Conservation (phyloP, 768 basidiomycete genomes). For the Boletus pseudo-olivaceus region DNA sequence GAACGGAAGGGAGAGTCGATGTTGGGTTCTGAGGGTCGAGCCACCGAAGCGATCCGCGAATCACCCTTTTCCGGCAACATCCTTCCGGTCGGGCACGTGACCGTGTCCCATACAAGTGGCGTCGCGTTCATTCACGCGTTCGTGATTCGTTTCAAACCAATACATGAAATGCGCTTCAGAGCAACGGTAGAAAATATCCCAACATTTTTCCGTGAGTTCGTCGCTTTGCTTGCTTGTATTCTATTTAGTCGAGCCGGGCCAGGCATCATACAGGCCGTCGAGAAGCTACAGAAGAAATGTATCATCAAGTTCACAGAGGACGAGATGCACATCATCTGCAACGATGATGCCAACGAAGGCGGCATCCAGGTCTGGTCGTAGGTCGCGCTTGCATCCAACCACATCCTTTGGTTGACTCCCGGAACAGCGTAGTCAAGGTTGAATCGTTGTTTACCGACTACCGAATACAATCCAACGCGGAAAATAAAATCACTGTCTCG, state of each 20-base stretch:
- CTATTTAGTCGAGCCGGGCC: background rate
- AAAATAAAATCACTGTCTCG: constrained; percentile 77
- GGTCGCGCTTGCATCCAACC: constrained; percentile 34
- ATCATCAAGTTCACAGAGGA: constrained; percentile 75
- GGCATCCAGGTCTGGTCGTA: constrained; percentile 87
- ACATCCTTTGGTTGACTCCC: constrained; percentile 5
- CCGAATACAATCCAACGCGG: constrained; percentile 82
- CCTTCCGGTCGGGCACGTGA: constrained; percentile 23
- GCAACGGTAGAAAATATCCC: constrained; percentile 56
- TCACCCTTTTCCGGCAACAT: constrained; percentile 15
- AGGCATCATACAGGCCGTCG: constrained; percentile 80
- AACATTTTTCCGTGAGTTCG: constrained; percentile 49
- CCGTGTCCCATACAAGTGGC: constrained; percentile 10
- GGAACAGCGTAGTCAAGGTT: constrained; percentile 56
- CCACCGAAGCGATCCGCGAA: constrained; percentile 10
- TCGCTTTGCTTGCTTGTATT: background rate
- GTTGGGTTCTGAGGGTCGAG: background rate
- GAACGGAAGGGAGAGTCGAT: constrained; percentile 15
- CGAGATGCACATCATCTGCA: constrained; percentile 81
- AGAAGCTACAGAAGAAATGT: constrained; percentile 81
- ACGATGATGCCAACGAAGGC: constrained; percentile 72
- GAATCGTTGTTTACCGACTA: constrained; percentile 69
- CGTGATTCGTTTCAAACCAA: background rate
- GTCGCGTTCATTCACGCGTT: constrained; percentile 5
- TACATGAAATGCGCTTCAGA: constrained; percentile 54